Evolutionary conservation across 768 basidiomycete genomes (phyloP).

Genomic region (Pisolithus albus): DNA sequence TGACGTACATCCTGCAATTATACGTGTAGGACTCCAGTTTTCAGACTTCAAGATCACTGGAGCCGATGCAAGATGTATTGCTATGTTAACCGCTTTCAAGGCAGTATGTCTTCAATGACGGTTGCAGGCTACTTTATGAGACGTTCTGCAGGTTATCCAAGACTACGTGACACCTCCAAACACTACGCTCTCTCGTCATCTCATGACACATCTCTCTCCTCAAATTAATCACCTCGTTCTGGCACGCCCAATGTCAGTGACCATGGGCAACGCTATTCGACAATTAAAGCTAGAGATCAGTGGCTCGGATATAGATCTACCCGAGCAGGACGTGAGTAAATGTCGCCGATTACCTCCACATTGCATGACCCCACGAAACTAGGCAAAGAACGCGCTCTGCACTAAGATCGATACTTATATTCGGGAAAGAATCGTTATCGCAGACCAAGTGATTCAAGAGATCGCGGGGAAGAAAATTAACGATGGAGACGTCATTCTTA

Average conservation of each 20-base stretch:
- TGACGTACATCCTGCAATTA: slow-evolving; percentile 85
- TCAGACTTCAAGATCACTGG: slow-evolving; percentile 89
- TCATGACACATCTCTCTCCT: slow-evolving; percentile 86
- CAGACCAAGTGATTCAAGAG: slow-evolving; percentile 89
- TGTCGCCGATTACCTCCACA: not conserved
- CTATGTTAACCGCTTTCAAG: slow-evolving; percentile 86
- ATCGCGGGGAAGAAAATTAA: slow-evolving; percentile 90
- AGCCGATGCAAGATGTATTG: slow-evolving; percentile 93
- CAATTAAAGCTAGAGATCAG: slow-evolving; percentile 96
- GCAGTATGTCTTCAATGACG: slow-evolving; percentile 46
- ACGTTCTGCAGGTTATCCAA: slow-evolving; percentile 67
- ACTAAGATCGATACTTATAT: slow-evolving; percentile 89
- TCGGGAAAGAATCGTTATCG: slow-evolving; percentile 86
- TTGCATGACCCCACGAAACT: not conserved
- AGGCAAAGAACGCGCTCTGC: slow-evolving; percentile 87
- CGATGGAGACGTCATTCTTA: slow-evolving; percentile 86
- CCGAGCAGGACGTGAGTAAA: slow-evolving; percentile 82
- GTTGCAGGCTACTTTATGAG: slow-evolving; percentile 3
- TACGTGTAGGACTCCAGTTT: slow-evolving; percentile 84
- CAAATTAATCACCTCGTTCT: slow-evolving; percentile 88
- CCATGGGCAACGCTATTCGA: slow-evolving; percentile 92
- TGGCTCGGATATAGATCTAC: slow-evolving; percentile 83
- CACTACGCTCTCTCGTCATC: slow-evolving; percentile 82
- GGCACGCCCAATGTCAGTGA: slow-evolving; percentile 84
- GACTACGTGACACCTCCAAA: slow-evolving; percentile 84